These are phyloP conservation scores for Fremontodendron californicum DNA, from an alignment of 345 rosid genomes.

Conservation along the genomic window DNA sequence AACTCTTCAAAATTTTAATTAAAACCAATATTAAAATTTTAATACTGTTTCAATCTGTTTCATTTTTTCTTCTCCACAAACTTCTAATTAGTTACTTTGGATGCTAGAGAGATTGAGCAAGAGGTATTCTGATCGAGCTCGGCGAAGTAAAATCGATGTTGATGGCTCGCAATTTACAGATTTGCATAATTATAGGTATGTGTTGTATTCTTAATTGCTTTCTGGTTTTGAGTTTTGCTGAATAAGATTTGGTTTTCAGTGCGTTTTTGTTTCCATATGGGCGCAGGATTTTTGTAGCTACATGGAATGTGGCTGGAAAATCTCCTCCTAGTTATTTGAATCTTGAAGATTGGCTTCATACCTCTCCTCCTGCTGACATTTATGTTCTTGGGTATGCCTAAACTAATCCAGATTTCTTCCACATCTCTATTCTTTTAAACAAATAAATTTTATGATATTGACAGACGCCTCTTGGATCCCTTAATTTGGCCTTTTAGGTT, in stretches of 20 bases:
- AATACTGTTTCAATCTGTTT: neutral
- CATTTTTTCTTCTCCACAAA: neutral
- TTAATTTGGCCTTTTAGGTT: conserved; percentile 44
- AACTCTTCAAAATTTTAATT: conserved; percentile 1
- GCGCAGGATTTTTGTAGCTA: conserved; percentile 76
- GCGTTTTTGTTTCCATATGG: neutral
- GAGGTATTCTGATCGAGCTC: conserved; percentile 45
- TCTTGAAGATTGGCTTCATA: conserved; percentile 95
- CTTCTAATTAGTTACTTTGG: conserved; percentile 10
- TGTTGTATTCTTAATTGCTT: neutral
- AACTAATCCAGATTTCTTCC: neutral
- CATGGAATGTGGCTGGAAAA: conserved; percentile 98
- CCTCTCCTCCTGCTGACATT: conserved; percentile 88
- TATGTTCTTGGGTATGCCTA: conserved; percentile 85
- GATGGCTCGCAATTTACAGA: conserved; percentile 64
- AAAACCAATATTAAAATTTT: conserved; percentile 8
- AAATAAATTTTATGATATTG: neutral
- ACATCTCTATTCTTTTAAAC: neutral
- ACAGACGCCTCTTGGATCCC: conserved; percentile 8
- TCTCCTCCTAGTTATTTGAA: conserved; percentile 79
- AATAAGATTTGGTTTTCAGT: conserved; percentile 13
- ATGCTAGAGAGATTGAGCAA: conserved; percentile 48
- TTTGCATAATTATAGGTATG: conserved; percentile 57
- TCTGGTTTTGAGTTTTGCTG: neutral
- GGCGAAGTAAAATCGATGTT: conserved; percentile 53